Base-by-base conservation (phyloP, 345 rosid genomes). In the Mercurialis annua region DNA sequence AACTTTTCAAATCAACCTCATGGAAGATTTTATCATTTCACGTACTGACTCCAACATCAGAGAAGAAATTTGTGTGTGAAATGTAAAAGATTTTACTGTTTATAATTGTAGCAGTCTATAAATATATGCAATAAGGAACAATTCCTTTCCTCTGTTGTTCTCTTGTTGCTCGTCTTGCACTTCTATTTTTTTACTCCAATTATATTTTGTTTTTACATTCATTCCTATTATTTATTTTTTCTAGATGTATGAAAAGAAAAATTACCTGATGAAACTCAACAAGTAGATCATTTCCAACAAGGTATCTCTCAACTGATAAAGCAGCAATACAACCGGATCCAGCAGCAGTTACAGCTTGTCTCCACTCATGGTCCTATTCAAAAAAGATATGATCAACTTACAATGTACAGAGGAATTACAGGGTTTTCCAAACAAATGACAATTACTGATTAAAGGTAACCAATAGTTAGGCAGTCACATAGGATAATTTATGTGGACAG, bases 311-410 rank as follows among this genome's bases (percentile, higher is more conserved):
- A 36, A 84, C 97, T 26, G 98, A 93, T 71, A 93, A 82, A 67
- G 98, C 96, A 81, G 97, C 97, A 48, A 93, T 79, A 77, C 98
- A 93, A 75, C 98, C 97, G 34, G 98, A 87, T 67, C 98, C 96
- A 76, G 96, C 92, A 66, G 97, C 98, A 53, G 97, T 93, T 75
- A 93, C 36, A 8, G 98, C 98, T 83, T 93, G 97, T 80, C 98
- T 87, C 98, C 98, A 93, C 64, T 93, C 95, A 65, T 84, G 96
- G 73, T 93, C 97, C 98, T 89, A 69, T 58, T 31, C 29, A 72
- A 66, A 47, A 42, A 75, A 48, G 42, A 59, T 21, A 15, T 31
- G 61, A 48, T 42, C 3, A 9, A 63, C 36, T 48, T 34, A 26
- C 26, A 31, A 27, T 40, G 31, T 33, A n/a, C 14, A 51, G 6